These are phyloP conservation scores for Warburgia ugandensis DNA, from an alignment of 164 flowering plant species.

Conservation along the genomic window DNA sequence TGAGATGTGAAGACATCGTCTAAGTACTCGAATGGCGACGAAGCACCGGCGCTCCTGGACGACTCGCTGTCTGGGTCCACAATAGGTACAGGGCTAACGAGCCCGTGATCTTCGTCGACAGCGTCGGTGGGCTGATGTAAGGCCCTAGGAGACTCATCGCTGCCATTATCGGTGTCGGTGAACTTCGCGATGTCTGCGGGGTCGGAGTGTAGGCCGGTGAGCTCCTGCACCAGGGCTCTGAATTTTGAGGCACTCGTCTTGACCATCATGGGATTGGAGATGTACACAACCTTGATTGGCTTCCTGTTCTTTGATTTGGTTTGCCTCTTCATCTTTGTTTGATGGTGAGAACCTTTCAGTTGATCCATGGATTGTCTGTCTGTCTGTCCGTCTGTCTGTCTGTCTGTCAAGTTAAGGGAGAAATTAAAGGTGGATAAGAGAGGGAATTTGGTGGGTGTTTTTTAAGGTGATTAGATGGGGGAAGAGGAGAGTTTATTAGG, in stretches of 20 bases:
- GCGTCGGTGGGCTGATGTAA: not conserved
- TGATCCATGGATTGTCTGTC: too few species aligned
- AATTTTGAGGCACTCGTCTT: constrained; percentile 57
- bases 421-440: too few species aligned
- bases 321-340: too few species aligned
- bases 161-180: not conserved
- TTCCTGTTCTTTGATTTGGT: constrained; percentile 14
- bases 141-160: not conserved
- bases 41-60: not conserved
- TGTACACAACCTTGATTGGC: constrained; percentile 63
- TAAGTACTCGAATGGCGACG: constrained; percentile 12
- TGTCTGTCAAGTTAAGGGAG: too few species aligned
- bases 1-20: constrained; percentile 30
- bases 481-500: too few species aligned
- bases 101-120: not conserved
- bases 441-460: too few species aligned
- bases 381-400: too few species aligned
- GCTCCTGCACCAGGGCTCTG: constrained; percentile 63
- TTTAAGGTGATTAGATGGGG: too few species aligned
- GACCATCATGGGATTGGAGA: constrained; percentile 72
- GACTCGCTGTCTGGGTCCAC: not conserved
- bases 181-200: not conserved
- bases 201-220: constrained; percentile 41
- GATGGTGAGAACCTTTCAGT: too few species aligned
- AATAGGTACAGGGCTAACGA: not conserved